Evolutionary conservation across 73 alveolate species (phyloP), one percentile per base, ranked within the genome.

Genomic region (Stentor roeselii): DNA sequence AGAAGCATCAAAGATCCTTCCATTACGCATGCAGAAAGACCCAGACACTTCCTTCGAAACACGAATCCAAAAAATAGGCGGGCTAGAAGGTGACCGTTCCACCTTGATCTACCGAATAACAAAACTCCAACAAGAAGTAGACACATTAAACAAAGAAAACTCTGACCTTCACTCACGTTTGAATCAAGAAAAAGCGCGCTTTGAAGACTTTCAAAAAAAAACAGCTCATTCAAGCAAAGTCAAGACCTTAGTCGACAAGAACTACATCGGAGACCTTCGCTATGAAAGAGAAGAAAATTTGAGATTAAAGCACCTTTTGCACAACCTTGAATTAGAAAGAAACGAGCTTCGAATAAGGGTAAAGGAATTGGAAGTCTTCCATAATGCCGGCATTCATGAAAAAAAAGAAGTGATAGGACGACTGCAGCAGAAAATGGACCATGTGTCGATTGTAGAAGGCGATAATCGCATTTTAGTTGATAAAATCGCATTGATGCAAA

Each of bases 261-360:
- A 90, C 67, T 60, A 86, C 37, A 83, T 87, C 67, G 88, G 82
- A 3, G 93, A 90, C 60, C 84, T 90, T 3, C 39, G 82, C 15
- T 87, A 84, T 39, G 96, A 90, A 67, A 60, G 87, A 60, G 96
- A 90, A 27, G 87, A 87, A 1, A 90, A 90, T 58, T 80, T 61
- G 60, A 76, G 84, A 39, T 85, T 90, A 37, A 76, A 75, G 35
- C 85, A 87, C 36, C 91, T 87, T 34, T 74, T 87, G 31, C 30
- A 42, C 14, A 75, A 85, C 14, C 85, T 80, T 59, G 92, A 90
- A 60, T 35, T 31, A 3, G 96, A 90, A 50, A 83, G 87, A 40
- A 92, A 83, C 27, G 74, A 83, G 39, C 75, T 90, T 32, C 31
- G 86, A 31, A 84, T 83, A 3, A 90, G 75, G 58, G 37, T 90